Evolutionary conservation across 2,329 filamentous ascomycete species (phyloP), one percentile per base, ranked within the genome.

Genomic region (Fusarium clavum): DNA sequence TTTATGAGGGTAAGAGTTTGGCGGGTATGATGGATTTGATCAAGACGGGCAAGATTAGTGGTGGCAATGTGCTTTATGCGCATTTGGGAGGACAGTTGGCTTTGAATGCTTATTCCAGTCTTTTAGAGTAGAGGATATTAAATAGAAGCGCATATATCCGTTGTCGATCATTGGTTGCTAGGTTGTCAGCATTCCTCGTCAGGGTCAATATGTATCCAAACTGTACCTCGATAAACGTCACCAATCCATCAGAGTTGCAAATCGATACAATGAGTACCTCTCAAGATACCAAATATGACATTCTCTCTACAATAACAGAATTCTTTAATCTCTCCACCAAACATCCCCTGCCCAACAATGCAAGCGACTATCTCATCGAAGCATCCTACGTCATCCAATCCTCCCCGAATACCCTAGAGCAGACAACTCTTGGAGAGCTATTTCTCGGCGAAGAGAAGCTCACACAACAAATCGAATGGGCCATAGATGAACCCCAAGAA

Each of bases 1-100:
- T 93, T 3, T 93, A 93, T 74, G 91, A 92, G 80, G 91, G 91
- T 2, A 93, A 93, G 85, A 91, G 88, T 71, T 80, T 93, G 77
- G 90, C 90, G 6, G 91, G 91, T 0, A 85, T 93, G 89, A 87
- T 92, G 71, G 89, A 90, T 76, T 80, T 92, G 81, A 87, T 92
- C 20, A 85, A 81, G 68, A 87, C 85, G 53, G 90, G 86, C 0
- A 87, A 90, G 77, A 88, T 93, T 61, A 78, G 79, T 6, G 84
- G 84, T 1, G 88, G 88, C n/a, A 91, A 91, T 73, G 87, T 93
- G 32, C 75, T 93, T 62, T 93, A 92, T 78, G 90, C 90, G 2
- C 91, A 93, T 79, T 77, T 92, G 25, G 91, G 91, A 13, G 91
- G 91, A 0, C 90, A 92, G 79, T 77, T 91, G 75, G 91, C 90